Conservation (phyloP, 441 rosid genomes). For the Rhodomyrtus psidioides region DNA sequence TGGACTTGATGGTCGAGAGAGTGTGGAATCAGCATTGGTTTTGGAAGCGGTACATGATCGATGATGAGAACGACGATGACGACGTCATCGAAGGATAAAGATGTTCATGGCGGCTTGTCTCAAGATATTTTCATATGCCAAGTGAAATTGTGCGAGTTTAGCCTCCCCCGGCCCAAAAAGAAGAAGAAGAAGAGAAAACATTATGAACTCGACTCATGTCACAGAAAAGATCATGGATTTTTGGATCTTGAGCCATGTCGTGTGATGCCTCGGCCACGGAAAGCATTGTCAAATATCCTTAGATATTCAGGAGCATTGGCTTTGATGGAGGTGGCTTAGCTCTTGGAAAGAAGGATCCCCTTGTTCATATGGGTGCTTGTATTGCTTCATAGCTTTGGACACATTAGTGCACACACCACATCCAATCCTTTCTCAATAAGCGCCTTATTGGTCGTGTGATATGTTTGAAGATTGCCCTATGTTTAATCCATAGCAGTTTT, state of each 20-base stretch:
- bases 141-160: too few species aligned
- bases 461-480: too few species aligned
- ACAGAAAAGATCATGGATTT: background rate
- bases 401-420: too few species aligned
- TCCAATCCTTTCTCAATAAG: too few species aligned
- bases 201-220: too few species aligned
- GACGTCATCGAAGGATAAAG: background rate
- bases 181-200: too few species aligned
- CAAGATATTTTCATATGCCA: background rate
- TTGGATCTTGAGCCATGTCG: background rate
- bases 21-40: slow-evolving; percentile 48
- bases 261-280: background rate
- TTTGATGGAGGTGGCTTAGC: slow-evolving; percentile 84
- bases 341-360: too few species aligned
- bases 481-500: too few species aligned
- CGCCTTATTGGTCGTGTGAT: too few species aligned
- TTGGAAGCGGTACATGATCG: slow-evolving; percentile 28
- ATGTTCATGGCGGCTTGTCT: background rate
- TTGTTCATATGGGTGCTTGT: too few species aligned
- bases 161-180: background rate
- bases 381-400: too few species aligned
- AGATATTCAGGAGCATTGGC: slow-evolving; percentile 97
- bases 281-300: background rate
- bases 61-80: background rate
- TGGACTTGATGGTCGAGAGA: slow-evolving; percentile 28